Base-by-base conservation (phyloP, 2,329 filamentous ascomycete genomes). In the Ophiostoma sp. region DNA sequence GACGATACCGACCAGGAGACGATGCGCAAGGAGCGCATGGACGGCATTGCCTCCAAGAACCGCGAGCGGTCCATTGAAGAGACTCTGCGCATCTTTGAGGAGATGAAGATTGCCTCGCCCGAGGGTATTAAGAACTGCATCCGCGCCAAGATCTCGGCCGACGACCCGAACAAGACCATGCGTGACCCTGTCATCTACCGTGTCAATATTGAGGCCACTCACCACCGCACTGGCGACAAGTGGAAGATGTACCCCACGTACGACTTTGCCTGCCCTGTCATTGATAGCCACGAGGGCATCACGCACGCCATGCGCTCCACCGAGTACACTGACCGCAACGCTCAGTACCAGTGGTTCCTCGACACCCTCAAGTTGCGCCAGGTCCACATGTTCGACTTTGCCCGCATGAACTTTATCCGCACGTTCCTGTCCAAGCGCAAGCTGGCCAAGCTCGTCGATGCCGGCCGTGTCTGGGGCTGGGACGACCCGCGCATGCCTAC, bases 151-250 rank as follows among this genome's bases (percentile, higher is more conserved):
- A 92, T 98, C 75, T 94, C 92, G 1, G 87, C 91, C 75, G 92
- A 96, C 79, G 91, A 95, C 81, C 91, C 91, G 74, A 98, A 99
- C 84, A 96, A 96, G 81, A 93, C 95, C 69, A 89, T 98, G 87
- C 87, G 95, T 74, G 95, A 99, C 79, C 95, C 95, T 15, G 94
- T 98, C 80, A 96, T 99, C 79, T 98, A 97, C 85, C 90, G 95
- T 74, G 73, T 74, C 86, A 97, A 96, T 78, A 76, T 83, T 72
- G 83, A 84, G 71, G 82, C 83, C 67, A 75, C 83, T 27, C 91
- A 95, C 79, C 92, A 95, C 82, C 88, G 92, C 75, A 95, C 92
- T 1, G 91, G 91, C 41, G 86, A 83, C 71, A 87, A 84, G 72
- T 94, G 91, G 90, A 94, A 94, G 81, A 90, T 93, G 77, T 94